These are phyloP conservation scores for Gigaspora rosea DNA, from an alignment of 192 early-diverging fungal species.

Conservation along the genomic window DNA sequence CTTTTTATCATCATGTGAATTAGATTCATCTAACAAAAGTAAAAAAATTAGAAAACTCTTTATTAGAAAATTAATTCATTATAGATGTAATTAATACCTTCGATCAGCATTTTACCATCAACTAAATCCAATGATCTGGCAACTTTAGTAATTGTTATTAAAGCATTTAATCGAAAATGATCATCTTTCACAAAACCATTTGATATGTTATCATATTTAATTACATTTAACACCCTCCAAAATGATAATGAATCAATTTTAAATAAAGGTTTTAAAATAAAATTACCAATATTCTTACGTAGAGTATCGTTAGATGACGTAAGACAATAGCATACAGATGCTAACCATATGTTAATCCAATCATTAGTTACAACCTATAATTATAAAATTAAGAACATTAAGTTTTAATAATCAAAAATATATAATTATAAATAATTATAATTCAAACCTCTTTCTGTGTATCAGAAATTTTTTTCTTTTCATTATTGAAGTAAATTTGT, in stretches of 20 bases:
- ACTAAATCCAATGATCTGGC: slow-evolving; percentile 60
- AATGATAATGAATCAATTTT: slow-evolving; percentile 48
- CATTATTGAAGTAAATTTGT: not conserved
- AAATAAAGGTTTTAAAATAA: slow-evolving; percentile 56
- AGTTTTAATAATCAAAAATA: not conserved
- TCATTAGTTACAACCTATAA: slow-evolving; percentile 36
- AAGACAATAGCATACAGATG: slow-evolving; percentile 55
- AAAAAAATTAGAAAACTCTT: not conserved
- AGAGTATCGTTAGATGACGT: slow-evolving; percentile 52
- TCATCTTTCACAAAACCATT: slow-evolving; percentile 37
- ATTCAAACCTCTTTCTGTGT: not conserved
- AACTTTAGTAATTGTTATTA: slow-evolving; percentile 58
- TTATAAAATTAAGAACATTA: not conserved
- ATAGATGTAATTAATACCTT: slow-evolving; percentile 6
- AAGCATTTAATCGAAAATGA: slow-evolving; percentile 59
- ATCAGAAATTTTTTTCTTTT: slow-evolving; percentile 29
- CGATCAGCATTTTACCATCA: slow-evolving; percentile 45
- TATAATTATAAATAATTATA: not conserved
- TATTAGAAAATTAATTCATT: not conserved
- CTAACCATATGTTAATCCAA: slow-evolving; percentile 59
- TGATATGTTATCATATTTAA: slow-evolving; percentile 34
- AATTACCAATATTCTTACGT: slow-evolving; percentile 59
- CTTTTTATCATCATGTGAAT: slow-evolving; percentile 19
- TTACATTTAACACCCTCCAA: slow-evolving; percentile 47
- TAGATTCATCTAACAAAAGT: not conserved